Evolutionary conservation across 345 rosid genomes (phyloP), one percentile per base, ranked within the genome.

Genomic region (Citrus sp.): DNA sequence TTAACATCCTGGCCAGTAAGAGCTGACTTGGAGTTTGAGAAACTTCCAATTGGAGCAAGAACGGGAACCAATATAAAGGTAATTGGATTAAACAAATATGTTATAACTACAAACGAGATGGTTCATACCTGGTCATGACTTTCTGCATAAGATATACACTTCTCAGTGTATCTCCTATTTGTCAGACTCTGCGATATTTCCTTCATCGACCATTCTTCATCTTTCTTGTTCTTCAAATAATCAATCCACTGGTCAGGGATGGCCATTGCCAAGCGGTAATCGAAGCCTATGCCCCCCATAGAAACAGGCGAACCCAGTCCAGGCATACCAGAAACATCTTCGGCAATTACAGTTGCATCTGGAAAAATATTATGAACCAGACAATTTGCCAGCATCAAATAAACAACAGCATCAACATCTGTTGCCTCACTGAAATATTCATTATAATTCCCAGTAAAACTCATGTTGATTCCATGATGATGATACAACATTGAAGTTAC

Each of bases 241-340:
- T 92, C 93, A 78, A 90, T 90, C 97, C 97, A 92, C 74, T 70
- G 90, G 82, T 92, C 97, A 75, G 97, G 97, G 77, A 92, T 86
- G 64, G 89, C 97, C 97, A 92, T 92, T 21, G 93, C 92, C 71
- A 92, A 78, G 73, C 94, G 93, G 82, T 89, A 92, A 67, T 92
- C 90, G 34, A 92, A 90, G 75, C 97, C 97, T 51, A 86, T 74
- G 32, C 94, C 93, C 9, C 90, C 92, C 75, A 86, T 89, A 76
- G 87, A 82, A 77, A 90, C 93, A 73, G 89, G 85, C 80, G 82
- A 83, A 78, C 94, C 82, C 75, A 92, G 94, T 82, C 91, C 97
- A 73, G 97, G 97, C 94, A 89, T 90, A 69, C 94, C 97, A 64
- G 97, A 92, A 72, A 92, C 97, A 81, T 92, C 94, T 84, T 92